A percentile compares a stretch with the other conserved stretches of the same genome.
phyloP scores from a whole-genome alignment of 371 early-diverging fungal genomes.

The Scutellospora calospora region DNA sequence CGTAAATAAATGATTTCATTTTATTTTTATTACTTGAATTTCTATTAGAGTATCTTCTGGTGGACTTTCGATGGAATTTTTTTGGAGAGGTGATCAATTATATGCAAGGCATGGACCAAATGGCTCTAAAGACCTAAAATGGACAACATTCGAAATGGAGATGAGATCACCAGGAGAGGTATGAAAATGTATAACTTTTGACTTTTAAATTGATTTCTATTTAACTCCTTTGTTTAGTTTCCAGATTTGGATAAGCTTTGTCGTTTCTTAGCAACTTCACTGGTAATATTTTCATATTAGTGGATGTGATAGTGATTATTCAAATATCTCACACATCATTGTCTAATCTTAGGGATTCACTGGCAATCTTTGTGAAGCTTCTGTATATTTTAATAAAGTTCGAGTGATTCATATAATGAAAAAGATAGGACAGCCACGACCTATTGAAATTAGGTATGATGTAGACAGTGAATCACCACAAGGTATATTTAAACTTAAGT shows the following conservation, averaged over 20 bases:
- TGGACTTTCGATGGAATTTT: constrained; percentile 87
- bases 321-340: not conserved
- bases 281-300: constrained; percentile 54
- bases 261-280: constrained; percentile 81
- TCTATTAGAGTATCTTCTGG: constrained; percentile 76
- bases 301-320: not conserved
- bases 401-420: no score
- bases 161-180: constrained; percentile 80
- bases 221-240: not conserved
- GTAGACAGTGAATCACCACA: no score
- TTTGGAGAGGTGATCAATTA: constrained; percentile 88
- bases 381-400: constrained; percentile 68
- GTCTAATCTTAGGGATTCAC: constrained; percentile 70
- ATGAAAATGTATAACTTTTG: not conserved
- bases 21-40: not conserved
- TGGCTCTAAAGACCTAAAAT: constrained; percentile 49
- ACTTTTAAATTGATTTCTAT: not conserved
- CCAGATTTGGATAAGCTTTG: constrained; percentile 74
- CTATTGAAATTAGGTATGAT: constrained; percentile 56
- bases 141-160: constrained; percentile 82
- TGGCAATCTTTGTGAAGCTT: constrained; percentile 69
- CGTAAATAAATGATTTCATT: no score
- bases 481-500: no score
- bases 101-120: constrained; percentile 72
- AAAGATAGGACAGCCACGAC: no score